phyloP scores from a whole-genome alignment of 441 rosid genomes.

The Capsella rubella region DNA sequence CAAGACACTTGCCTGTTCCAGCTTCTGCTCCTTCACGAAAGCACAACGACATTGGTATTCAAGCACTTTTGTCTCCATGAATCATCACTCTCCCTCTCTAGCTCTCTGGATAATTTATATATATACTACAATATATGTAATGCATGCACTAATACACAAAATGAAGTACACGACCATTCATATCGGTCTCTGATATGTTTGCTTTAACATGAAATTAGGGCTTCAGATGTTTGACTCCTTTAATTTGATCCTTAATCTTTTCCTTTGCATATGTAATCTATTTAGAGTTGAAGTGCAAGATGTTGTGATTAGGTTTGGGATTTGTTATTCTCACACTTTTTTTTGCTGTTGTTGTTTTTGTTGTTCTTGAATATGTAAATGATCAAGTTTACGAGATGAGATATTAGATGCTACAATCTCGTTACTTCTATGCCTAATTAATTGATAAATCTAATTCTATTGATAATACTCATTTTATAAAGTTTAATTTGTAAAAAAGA shows the following conservation, averaged over 20 bases:
- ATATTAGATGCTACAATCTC: constrained; percentile 30
- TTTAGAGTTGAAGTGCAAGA: constrained; percentile 24
- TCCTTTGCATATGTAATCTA: constrained; percentile 38
- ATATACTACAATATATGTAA: constrained; percentile 9
- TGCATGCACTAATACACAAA: constrained; percentile 16
- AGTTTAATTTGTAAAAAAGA: constrained; percentile 1
- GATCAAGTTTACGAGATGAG: constrained; percentile 10
- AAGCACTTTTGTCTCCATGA: constrained; percentile 72
- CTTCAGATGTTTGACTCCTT: constrained; percentile 34
- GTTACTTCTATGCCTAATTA: constrained; percentile 7
- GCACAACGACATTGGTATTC: constrained; percentile 82
- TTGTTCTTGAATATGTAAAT: constrained; percentile 13
- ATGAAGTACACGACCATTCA: constrained; percentile 3
- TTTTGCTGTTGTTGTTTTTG: background rate
- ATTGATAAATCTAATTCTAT: background rate
- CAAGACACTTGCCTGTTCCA: constrained; percentile 80
- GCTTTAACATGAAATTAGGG: constrained; percentile 26
- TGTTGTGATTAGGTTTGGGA: constrained; percentile 24
- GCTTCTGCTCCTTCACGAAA: constrained; percentile 89
- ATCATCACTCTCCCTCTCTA: background rate
- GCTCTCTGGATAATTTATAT: background rate
- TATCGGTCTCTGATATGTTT: constrained; percentile 25
- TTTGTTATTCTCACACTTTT: constrained; percentile 15
- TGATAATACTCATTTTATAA: background rate
- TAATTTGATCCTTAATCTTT: constrained; percentile 29